Evolutionary conservation across 139 green algal genomes (phyloP), one percentile per base, ranked within the genome.

Genomic region (Micromonas pusilla): DNA sequence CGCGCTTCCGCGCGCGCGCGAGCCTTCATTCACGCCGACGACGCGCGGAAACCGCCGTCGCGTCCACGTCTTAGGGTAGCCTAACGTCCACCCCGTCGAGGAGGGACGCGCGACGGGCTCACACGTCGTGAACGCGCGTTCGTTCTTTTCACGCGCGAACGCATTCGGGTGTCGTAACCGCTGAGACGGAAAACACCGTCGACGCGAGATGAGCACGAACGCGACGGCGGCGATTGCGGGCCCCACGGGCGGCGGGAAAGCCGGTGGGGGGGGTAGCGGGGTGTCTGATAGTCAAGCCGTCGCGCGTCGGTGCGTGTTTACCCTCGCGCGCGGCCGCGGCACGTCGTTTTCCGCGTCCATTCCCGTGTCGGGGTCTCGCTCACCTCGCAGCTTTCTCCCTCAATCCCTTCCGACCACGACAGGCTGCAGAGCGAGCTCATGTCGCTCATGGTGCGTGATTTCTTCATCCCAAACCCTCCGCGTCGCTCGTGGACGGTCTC

Each of bases 371-470:
- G 9, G 9, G 16, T 57, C 45, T 9, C 45, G 9, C 9, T 23
- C 45, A 23, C 45, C 9, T 57, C 45, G 45, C 45, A 57, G 9
- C 45, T 57, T 57, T 16, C 9, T 57, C 16, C 16, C 45, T 16
- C 45, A 9, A 9, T 9, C 16, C 9, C 45, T 16, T 57, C 45
- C 65, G n/a, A n/a, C n/a, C n/a, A n/a, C 13, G 3, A 31, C 77
- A 82, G 77, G 66, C 45, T 82, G 5, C 77, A 82, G 28, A 70
- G 53, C 26, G 77, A 82, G 68, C 72, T 83, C 5, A 79, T 78
- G 53, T 39, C 5, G 25, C 5, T 83, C 6, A 83, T 83, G 36
- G 31, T 72, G 19, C 28, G 66, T 21, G 65, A 2, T 3, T 9
- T 28, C 25, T 5, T 68, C 54, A 23, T 6, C 33, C 5, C 52